phyloP scores from a whole-genome alignment of 75 land plant species.

The Picea sitchensis region DNA sequence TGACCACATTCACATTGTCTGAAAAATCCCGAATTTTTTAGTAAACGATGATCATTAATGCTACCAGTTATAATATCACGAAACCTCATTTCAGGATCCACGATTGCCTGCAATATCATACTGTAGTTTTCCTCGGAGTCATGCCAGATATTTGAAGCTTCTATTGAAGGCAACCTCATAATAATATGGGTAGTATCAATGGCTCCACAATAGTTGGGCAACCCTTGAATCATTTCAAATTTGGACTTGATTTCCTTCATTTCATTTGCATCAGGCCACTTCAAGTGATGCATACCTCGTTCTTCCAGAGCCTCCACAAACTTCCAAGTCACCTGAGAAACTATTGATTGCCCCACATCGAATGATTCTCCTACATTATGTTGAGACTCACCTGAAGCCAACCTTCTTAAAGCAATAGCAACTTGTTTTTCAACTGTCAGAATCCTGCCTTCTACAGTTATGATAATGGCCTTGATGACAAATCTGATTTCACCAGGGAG shows the following conservation, averaged over 20 bases:
- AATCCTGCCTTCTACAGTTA: constrained; percentile 84
- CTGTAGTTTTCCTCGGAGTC: constrained; percentile 81
- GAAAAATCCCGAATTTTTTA: constrained; percentile 66
- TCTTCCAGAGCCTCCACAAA: constrained; percentile 86
- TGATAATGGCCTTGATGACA: constrained; percentile 80
- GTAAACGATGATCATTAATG: constrained; percentile 54
- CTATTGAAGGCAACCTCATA: constrained; percentile 81
- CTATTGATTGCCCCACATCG: constrained; percentile 91
- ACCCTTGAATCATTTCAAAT: constrained; percentile 48
- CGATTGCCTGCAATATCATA: constrained; percentile 81
- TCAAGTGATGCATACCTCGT: constrained; percentile 75
- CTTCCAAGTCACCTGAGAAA: constrained; percentile 87
- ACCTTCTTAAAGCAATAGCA: constrained; percentile 78
- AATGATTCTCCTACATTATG: constrained; percentile 75
- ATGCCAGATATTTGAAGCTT: constrained; percentile 85
- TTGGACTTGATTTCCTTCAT: constrained; percentile 57
- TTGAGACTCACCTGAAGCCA: constrained; percentile 89
- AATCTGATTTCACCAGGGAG: constrained; percentile 70
- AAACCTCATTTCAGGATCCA: constrained; percentile 74
- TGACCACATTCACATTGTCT: constrained; percentile 63
- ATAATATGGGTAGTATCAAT: constrained; percentile 85
- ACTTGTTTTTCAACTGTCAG: constrained; percentile 92
- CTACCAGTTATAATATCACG: constrained; percentile 84
- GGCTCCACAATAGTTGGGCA: constrained; percentile 91
- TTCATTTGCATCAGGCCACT: constrained; percentile 63